These are phyloP conservation scores for Pisolithus tinctorius DNA, from an alignment of 768 basidiomycete genomes.

Conservation along the genomic window DNA sequence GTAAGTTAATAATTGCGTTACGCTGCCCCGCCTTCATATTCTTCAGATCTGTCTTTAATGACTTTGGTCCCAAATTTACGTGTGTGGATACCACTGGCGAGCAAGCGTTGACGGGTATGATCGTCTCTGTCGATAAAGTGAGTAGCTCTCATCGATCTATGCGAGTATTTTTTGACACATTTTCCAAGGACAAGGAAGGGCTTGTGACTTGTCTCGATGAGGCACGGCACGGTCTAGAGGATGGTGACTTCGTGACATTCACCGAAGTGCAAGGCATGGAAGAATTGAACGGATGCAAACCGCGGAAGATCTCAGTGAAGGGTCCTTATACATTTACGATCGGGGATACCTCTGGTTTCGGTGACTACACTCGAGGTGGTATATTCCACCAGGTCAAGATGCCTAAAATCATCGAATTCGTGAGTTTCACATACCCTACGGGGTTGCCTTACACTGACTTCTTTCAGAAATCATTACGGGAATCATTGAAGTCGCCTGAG, in stretches of 20 bases:
- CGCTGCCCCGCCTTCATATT: conserved; percentile 4
- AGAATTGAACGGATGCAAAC: conserved; percentile 85
- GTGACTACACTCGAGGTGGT: conserved; percentile 79
- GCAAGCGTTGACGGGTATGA: conserved; percentile 89
- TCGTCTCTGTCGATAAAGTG: conserved; percentile 88
- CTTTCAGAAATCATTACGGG: conserved; percentile 83
- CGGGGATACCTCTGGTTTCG: conserved; percentile 78
- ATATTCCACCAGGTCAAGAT: conserved; percentile 99
- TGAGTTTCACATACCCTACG: conserved; percentile 35
- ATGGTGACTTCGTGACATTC: conserved; percentile 97
- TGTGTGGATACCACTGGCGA: conserved; percentile 99
- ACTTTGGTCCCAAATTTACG: conserved; percentile 92
- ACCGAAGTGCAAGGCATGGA: conserved; percentile 93
- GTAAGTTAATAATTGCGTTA: conserved; percentile 35
- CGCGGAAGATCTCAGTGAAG: conserved; percentile 87
- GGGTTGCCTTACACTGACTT: conserved; percentile 1
- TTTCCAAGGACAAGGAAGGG: conserved; percentile 69
- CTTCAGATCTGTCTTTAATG: conserved; percentile 84
- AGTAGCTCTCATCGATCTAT: not conserved
- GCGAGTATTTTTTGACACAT: not conserved
- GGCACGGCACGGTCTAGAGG: conserved; percentile 95
- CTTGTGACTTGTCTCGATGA: conserved; percentile 96
- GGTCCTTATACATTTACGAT: conserved; percentile 98
- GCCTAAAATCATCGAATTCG: conserved; percentile 94
- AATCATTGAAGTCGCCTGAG: conserved; percentile 77